These are phyloP conservation scores for Pichia exigua DNA, from an alignment of 805 yeast genomes.

Conservation along the genomic window DNA sequence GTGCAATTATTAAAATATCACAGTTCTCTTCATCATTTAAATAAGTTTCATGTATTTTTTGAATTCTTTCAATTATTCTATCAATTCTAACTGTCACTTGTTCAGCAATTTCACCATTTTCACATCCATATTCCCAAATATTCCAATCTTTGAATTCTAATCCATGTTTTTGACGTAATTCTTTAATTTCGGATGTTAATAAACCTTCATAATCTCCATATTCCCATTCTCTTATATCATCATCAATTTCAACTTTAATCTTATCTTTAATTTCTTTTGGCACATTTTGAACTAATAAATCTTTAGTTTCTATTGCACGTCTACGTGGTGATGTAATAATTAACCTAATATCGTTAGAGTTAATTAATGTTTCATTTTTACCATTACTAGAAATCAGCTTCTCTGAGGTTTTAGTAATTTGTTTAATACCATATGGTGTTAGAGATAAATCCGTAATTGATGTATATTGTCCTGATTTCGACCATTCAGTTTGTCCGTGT, in stretches of 20 bases:
- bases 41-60: conserved; percentile 48
- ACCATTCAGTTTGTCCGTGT: conserved; percentile 95
- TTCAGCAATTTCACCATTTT: conserved; percentile 67
- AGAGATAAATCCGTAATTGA: conserved; percentile 76
- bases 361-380: conserved; percentile 44
- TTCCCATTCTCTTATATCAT: conserved; percentile 88
- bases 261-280: conserved; percentile 34
- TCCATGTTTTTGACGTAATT: conserved; percentile 52
- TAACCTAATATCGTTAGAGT: conserved; percentile 53
- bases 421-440: conserved; percentile 69
- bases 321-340: conserved; percentile 75
- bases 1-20: conserved; percentile 81
- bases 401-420: conserved; percentile 68
- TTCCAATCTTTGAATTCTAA: conserved; percentile 51
- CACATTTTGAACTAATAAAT: conserved; percentile 48
- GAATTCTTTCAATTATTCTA: conserved; percentile 55
- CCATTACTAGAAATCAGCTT: conserved; percentile 47
- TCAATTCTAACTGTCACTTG: conserved; percentile 71
- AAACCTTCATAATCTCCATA: conserved; percentile 94
- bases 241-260: conserved; percentile 43
- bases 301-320: conserved; percentile 71
- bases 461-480: conserved; percentile 87
- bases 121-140: conserved; percentile 92
- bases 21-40: conserved; percentile 44
- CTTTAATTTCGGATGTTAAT: conserved; percentile 57